Evolutionary conservation across 2,329 filamentous ascomycete species (phyloP), one percentile per base, ranked within the genome.

Genomic region (Xylaria sp.): DNA sequence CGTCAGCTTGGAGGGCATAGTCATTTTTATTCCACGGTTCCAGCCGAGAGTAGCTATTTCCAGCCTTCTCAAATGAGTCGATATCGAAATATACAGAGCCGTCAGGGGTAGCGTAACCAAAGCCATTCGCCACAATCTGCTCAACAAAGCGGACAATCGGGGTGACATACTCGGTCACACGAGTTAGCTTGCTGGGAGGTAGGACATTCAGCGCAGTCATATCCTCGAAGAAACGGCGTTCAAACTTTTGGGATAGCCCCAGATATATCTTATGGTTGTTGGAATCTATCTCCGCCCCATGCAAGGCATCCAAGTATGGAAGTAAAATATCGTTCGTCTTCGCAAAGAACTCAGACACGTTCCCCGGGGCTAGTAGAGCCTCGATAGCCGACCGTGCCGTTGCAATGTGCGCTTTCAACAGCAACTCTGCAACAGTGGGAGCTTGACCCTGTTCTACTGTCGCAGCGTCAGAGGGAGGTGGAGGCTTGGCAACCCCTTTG

Each of bases 11-110:
- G 15, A 70, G 64, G 13, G 54, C 54, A 48, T 56, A 44, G 44
- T 70, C 56, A 10, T 67, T 70, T n/a, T 66, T 62, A 55, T 65
- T 70, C 65, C 62, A 63, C 25, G 65, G 65, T 54, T 58, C 62
- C n/a, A 70, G 61, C 32, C 51, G 52, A 5, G 60, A 23, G 46
- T 70, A 70, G 48, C 41, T 68, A 12, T 70, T 57, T 20, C 68
- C 68, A 8, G 68, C 61, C 65, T 70, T 68, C 57, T 70, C 65
- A 44, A 68, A 70, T 34, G 65, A 48, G 37, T 64, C 56, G 18
- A 70, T 70, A 50, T 70, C 68, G 51, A 68, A 68, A 59, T 70
- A 70, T 51, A 70, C 68, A 23, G 68, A 68, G n/a, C 68, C 68
- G 51, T 68, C 65, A 51, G 68, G 32, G 60, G 64, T 70, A 32